A percentile compares a stretch with the other conserved stretches of the same genome.
phyloP scores from a whole-genome alignment of 2,329 filamentous ascomycete genomes.

The Neonectria punicea region DNA sequence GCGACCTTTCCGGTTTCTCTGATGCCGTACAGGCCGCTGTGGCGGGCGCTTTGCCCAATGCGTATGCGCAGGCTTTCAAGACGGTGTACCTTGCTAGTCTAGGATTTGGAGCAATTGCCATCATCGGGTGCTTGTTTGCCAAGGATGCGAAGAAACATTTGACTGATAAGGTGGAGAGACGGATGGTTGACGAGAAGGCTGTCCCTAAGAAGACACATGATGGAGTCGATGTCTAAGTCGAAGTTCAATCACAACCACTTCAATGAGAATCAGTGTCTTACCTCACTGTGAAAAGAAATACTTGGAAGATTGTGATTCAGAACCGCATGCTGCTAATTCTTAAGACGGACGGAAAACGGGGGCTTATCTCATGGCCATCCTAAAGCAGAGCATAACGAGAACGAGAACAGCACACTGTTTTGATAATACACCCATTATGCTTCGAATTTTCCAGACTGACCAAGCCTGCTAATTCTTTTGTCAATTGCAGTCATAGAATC shows the following conservation, averaged over 20 bases:
- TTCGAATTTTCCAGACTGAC: too few relatives aligned
- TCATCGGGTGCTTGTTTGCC: conserved; percentile 49
- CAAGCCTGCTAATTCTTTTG: too few relatives aligned
- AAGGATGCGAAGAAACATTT: conserved; percentile 49
- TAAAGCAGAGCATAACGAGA: too few relatives aligned
- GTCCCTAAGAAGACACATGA: conserved; percentile 9
- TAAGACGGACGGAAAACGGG: background rate
- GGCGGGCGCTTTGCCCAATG: conserved; percentile 41
- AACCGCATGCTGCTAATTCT: background rate
- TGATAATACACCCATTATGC: too few relatives aligned
- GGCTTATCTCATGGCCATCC: too few relatives aligned
- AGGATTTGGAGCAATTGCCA: conserved; percentile 51
- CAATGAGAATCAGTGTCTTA: background rate
- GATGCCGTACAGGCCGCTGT: conserved; percentile 46
- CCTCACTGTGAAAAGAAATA: background rate
- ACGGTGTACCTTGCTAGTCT: conserved; percentile 54
- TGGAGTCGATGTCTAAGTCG: background rate
- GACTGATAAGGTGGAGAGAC: conserved; percentile 49
- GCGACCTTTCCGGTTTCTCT: conserved; percentile 47
- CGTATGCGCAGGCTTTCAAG: conserved; percentile 52
- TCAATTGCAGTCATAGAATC: too few relatives aligned
- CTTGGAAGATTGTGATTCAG: background rate
- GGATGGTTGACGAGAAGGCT: conserved; percentile 41
- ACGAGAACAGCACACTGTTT: too few relatives aligned
- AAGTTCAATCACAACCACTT: background rate